Percentiles rank a stretch among this genome's conserved stretches.
These are phyloP conservation scores for Cercospora canescens DNA, from an alignment of 2,329 filamentous ascomycete species.

Conservation along the genomic window DNA sequence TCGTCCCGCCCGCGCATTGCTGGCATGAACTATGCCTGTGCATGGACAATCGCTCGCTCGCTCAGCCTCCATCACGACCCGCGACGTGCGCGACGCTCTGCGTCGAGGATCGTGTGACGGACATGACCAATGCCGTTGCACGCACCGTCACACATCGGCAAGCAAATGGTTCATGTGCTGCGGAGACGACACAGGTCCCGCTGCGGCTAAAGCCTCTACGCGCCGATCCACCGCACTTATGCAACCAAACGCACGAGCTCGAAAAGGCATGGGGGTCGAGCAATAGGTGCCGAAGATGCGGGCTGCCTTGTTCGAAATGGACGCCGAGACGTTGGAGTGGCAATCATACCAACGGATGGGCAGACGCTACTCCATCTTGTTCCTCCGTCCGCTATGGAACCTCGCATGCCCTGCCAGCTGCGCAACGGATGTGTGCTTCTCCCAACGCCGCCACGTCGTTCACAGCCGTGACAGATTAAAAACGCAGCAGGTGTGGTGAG, in stretches of 20 bases:
- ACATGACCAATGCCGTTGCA: constrained; percentile 14
- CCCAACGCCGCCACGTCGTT: constrained; percentile 25
- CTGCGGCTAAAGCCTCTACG: constrained; percentile 26
- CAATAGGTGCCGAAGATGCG: constrained; percentile 14
- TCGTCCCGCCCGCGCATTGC: constrained; percentile 13
- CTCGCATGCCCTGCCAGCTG: constrained; percentile 18
- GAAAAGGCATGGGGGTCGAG: constrained; percentile 17
- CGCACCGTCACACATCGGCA: constrained; percentile 7
- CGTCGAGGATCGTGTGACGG: constrained; percentile 17
- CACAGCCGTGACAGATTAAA: constrained; percentile 18
- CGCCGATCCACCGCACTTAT: constrained; percentile 27
- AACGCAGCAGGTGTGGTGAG: constrained; percentile 17
- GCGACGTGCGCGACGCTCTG: constrained; percentile 10
- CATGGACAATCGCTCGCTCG: constrained; percentile 15
- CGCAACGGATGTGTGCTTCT: constrained; percentile 24
- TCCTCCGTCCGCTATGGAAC: constrained; percentile 15
- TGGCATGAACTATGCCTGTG: constrained; percentile 26
- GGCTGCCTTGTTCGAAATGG: constrained; percentile 12
- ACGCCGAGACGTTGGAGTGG: constrained; percentile 19
- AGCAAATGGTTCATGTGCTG: constrained; percentile 17
- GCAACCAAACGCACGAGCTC: constrained; percentile 25
- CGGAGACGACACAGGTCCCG: constrained; percentile 14
- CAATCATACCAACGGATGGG: constrained; percentile 17
- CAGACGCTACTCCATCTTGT: constrained; percentile 9
- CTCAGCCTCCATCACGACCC: neutral